These are phyloP conservation scores for Trichoderma lentiforme DNA, from an alignment of 2,329 filamentous ascomycete genomes.

Conservation along the genomic window DNA sequence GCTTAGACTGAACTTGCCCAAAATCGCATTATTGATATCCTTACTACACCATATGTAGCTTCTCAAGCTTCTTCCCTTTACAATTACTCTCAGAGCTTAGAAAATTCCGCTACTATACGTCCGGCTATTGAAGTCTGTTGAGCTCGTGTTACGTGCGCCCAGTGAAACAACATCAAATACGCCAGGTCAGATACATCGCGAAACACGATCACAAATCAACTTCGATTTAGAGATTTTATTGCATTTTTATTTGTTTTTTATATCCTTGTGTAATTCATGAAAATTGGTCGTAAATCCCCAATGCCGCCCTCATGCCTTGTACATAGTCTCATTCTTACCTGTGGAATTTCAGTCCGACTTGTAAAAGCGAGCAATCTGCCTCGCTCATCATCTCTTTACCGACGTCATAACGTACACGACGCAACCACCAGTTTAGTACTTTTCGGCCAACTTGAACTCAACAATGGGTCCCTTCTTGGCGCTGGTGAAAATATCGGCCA, in stretches of 20 bases:
- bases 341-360: neutral
- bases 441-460: conserved; percentile 48
- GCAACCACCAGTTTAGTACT: conserved; percentile 13
- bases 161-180: neutral
- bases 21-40: neutral
- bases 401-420: neutral
- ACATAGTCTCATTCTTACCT: neutral
- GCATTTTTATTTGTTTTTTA: neutral
- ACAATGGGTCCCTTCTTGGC: conserved; percentile 68
- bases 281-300: neutral
- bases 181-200: neutral
- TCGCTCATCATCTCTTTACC: neutral
- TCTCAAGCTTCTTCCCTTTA: neutral
- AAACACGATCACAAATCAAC: neutral
- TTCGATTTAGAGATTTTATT: neutral
- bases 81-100: neutral
- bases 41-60: neutral
- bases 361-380: neutral
- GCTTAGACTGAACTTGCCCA: neutral
- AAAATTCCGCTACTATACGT: neutral
- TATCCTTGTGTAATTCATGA: neutral
- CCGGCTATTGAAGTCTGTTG: neutral
- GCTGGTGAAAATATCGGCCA: conserved; percentile 70
- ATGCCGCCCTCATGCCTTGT: neutral
- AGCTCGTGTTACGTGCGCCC: neutral